Conservation (phyloP, 352 stramenopile genomes). For the Phytophthora aleatoria region DNA sequence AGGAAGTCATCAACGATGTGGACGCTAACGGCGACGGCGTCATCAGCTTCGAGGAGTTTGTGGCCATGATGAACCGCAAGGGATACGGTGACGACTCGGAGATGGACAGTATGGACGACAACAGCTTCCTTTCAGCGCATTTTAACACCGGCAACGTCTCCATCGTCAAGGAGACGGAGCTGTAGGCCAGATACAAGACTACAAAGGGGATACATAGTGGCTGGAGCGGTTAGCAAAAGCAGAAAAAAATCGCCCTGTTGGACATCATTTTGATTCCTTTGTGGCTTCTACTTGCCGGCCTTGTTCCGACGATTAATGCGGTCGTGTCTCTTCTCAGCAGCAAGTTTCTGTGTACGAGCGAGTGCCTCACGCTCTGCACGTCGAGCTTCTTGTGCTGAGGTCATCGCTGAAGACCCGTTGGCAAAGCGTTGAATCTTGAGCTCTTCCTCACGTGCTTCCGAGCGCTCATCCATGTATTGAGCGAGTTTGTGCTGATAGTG, state of each 20-base stretch:
- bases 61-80: constrained; percentile 90
- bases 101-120: constrained; percentile 66
- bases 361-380: constrained; percentile 70
- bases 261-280: constrained; percentile 12
- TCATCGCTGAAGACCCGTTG: constrained; percentile 26
- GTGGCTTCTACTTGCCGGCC: constrained; percentile 33
- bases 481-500: constrained; percentile 82
- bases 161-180: constrained; percentile 75
- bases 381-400: constrained; percentile 52
- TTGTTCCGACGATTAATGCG: constrained; percentile 78
- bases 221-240: not conserved
- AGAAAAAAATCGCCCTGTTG: constrained; percentile 18
- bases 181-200: constrained; percentile 39
- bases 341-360: constrained; percentile 62
- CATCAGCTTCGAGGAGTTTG: constrained; percentile 95
- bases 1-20: constrained; percentile 93
- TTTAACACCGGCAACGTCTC: constrained; percentile 30
- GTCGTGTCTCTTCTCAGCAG: constrained; percentile 80
- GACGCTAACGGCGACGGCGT: constrained; percentile 90
- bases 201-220: too few species aligned
- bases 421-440: constrained; percentile 65
- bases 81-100: constrained; percentile 82
- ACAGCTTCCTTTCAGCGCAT: constrained; percentile 52
- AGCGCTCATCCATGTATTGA: constrained; percentile 75
- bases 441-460: constrained; percentile 68